Evolutionary conservation across 2,329 filamentous ascomycete species (phyloP), one percentile per base, ranked within the genome.

Genomic region (Pleomassaria siparia): DNA sequence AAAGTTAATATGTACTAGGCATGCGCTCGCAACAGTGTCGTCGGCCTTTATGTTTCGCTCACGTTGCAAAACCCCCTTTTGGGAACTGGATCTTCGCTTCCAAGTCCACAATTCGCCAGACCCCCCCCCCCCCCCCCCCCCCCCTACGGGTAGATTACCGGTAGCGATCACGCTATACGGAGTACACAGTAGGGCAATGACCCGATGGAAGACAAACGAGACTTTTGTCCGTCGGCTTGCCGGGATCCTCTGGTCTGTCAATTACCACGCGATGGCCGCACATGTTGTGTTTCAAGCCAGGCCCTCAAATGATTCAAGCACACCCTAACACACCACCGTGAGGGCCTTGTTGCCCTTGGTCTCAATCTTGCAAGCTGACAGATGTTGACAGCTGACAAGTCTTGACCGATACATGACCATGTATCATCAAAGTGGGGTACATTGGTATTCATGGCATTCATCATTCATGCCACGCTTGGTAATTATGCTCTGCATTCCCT

Each of bases 111-210:
- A 16, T 37, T 37, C 20, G 18, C 21, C 15, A 35, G 32, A 35
- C 20, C 32, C 32, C 35, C n/a, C 16, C 33, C 52, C 15, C 15
- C 15, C 13, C 20, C 32, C 32, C 35, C n/a, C 16, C 33, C 52
- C 15, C 15, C 15, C 13, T 18, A 39, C 54, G 54, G 58, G 49
- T 58, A 59, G 56, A 56, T 59, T 55, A 49, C 54, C 48, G 54
- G 52, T 58, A 56, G 44, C 50, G 54, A 54, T 45, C 44, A 30
- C 24, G 32, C 37, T 46, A 44, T 46, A 26, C n/a, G n/a, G n/a
- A n/a, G n/a, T n/a, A 25, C 26, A 26, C 47, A 48, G 41, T 21
- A 44, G 43, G 43, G 15, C 40, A 44, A 44, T 44, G 21, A 37
- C 41, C 48, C 46, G 49, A 37, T 39, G 28, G 26, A 33, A 28